Evolutionary conservation across 2,329 filamentous ascomycete genomes (phyloP).

Genomic region (Pestalotiopsis sp.): DNA sequence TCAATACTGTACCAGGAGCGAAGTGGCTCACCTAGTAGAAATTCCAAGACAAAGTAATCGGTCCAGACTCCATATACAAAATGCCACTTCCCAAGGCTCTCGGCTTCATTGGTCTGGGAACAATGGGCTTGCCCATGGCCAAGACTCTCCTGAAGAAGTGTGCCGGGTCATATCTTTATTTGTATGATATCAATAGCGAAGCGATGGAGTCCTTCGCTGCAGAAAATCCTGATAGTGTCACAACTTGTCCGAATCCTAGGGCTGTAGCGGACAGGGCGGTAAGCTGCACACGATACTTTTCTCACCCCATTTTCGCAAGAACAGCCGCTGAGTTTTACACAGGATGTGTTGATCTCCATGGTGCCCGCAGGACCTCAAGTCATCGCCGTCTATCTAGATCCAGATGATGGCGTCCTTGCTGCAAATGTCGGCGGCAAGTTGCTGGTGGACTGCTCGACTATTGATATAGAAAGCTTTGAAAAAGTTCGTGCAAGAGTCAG

Average conservation of each 20-base stretch:
- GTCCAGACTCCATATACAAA: not conserved
- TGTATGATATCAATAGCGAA: slow-evolving; percentile 49
- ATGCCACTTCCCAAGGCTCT: not conserved
- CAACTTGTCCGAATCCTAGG: slow-evolving; percentile 38
- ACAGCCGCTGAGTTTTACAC: not conserved
- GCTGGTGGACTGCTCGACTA: slow-evolving; percentile 75
- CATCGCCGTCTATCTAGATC: slow-evolving; percentile 59
- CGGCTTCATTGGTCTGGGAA: slow-evolving; percentile 55
- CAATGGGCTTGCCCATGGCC: slow-evolving; percentile 58
- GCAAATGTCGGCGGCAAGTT: slow-evolving; percentile 38
- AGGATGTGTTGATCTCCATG: slow-evolving; percentile 71
- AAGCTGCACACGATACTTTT: slow-evolving; percentile 22
- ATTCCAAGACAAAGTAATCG: not conserved
- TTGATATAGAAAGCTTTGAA: slow-evolving; percentile 52
- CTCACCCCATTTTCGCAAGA: not conserved
- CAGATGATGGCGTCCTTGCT: slow-evolving; percentile 44
- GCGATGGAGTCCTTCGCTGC: slow-evolving; percentile 43
- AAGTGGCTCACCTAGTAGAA: not conserved
- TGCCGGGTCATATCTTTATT: slow-evolving; percentile 42
- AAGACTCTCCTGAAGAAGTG: slow-evolving; percentile 50
- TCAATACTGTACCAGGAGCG: not conserved
- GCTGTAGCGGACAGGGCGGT: slow-evolving; percentile 53
- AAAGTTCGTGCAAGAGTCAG: slow-evolving; percentile 40
- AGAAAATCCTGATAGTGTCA: slow-evolving; percentile 34
- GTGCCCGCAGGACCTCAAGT: slow-evolving; percentile 71